Evolutionary conservation across 148 eudicot species (phyloP).

Genomic region (Amaranthus palmeri): DNA sequence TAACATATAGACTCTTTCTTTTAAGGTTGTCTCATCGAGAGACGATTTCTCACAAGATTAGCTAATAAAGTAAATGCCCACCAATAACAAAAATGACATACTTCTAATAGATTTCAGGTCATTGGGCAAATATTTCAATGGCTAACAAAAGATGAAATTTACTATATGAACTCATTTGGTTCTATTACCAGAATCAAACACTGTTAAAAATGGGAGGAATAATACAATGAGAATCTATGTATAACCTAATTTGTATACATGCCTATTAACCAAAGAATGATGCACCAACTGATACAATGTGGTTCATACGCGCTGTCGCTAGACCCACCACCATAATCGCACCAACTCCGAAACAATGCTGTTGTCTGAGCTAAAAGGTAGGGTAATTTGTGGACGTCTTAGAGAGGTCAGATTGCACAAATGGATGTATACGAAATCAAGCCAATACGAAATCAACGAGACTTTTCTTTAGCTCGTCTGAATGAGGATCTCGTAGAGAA

Average conservation of each 20-base stretch:
- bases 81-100: no score
- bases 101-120: no score
- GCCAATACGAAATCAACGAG: slow-evolving; percentile 24
- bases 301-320: neutral
- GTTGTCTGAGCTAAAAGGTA: neutral
- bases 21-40: no score
- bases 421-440: neutral
- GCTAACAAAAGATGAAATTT: no score
- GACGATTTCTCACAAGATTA: no score
- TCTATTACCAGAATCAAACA: no score
- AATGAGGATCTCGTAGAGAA: slow-evolving; percentile 64
- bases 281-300: neutral
- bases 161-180: no score
- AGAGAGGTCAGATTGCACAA: slow-evolving; percentile 1
- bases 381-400: neutral
- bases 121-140: no score
- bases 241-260: neutral
- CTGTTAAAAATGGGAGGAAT: neutral
- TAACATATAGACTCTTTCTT: no score
- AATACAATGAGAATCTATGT: neutral
- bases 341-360: neutral
- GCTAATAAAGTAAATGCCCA: no score
- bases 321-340: neutral
- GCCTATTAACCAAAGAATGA: slow-evolving; percentile 13
- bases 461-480: slow-evolving; percentile 43